Conservation (phyloP, 1,284 basidiomycete species). For the Uromyces viciae-fabae region DNA sequence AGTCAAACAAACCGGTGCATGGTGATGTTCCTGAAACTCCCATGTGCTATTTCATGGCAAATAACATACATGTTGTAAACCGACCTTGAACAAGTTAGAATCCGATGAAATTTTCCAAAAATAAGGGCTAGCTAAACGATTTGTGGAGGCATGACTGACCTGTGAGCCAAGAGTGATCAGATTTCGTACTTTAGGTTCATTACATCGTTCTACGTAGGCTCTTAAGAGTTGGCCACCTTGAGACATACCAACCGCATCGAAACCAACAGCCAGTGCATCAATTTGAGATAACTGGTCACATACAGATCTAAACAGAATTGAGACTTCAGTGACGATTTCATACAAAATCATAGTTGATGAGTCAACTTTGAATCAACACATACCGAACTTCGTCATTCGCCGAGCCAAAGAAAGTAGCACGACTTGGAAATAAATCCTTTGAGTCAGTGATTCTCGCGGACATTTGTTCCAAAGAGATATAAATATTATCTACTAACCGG, state of each 20-base stretch:
- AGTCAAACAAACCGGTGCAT: slow-evolving; percentile 50
- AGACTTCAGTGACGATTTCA: neutral
- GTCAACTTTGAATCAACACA: neutral
- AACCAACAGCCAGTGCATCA: slow-evolving; percentile 51
- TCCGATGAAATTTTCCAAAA: no score
- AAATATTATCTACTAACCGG: neutral
- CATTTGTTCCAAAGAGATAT: neutral
- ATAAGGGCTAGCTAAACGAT: slow-evolving; percentile 25
- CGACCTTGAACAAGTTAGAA: no score
- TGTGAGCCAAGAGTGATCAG: slow-evolving; percentile 55
- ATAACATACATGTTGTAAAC: slow-evolving; percentile 47
- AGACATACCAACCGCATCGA: slow-evolving; percentile 54
- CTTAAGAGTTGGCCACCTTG: slow-evolving; percentile 53
- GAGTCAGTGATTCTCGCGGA: no score
- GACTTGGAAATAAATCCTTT: slow-evolving; percentile 25
- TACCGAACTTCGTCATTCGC: slow-evolving; percentile 52
- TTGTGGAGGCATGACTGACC: slow-evolving; percentile 48
- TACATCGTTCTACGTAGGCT: slow-evolving; percentile 54
- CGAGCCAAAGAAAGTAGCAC: slow-evolving; percentile 52
- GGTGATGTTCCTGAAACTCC: slow-evolving; percentile 49
- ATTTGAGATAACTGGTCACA: slow-evolving; percentile 51
- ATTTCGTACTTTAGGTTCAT: slow-evolving; percentile 52
- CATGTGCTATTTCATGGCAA: slow-evolving; percentile 49
- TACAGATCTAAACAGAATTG: slow-evolving; percentile 39
- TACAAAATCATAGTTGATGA: neutral